Base-by-base conservation (phyloP, 108 stramenopile species). In the Cyclotella baltica region DNA sequence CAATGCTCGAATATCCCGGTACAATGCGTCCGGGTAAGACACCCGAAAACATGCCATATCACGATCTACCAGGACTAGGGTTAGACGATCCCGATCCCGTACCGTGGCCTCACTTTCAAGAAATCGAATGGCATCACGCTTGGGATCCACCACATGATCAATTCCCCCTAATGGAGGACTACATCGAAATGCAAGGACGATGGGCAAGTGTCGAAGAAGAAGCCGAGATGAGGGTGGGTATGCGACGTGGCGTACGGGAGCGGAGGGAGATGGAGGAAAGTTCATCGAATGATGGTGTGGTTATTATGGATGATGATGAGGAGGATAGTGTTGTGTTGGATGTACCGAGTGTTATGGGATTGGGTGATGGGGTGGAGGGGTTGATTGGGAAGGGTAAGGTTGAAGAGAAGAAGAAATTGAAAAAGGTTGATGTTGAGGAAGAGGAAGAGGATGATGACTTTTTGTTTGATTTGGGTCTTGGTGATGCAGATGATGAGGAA, bases 1-100 rank as follows among this genome's bases (percentile, higher is more conserved):
- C 95, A 52, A 96, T 92, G 91, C 93, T 96, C 88, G 95, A 96
- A 72, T 96, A 90, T 83, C 95, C 95, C n/a, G 95, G 95, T 46
- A 96, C 95, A 30, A 93, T 96, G 95, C 87, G 95, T 20, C 95
- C 95, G 10, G 95, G 95, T 13, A 83, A 88, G 0, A 93, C 92
- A 2, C 91, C 91, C 0, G 91, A 93, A 68, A 93, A 93, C 66
- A 88, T 90, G 84, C 94, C 94, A 28, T 93, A 88, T 78, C 88
- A 91, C 56, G 90, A 93, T 78, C 83, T 96, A 20, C 95, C 95
- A 2, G 70, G 70, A 0, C 82, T 96, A 48, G 89, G 58, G 13
- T 77, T 92, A 31, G 61, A 74, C 57, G 95, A 96, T 70, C 91
- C 92, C n/a, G 86, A 93, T 76, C 92, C 91, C 20, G 89, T 96